A percentile compares a stretch with the other conserved stretches of the same genome.
Conservation (phyloP, 2,329 filamentous ascomycete genomes). For the Sarocladium brachiariae region DNA sequence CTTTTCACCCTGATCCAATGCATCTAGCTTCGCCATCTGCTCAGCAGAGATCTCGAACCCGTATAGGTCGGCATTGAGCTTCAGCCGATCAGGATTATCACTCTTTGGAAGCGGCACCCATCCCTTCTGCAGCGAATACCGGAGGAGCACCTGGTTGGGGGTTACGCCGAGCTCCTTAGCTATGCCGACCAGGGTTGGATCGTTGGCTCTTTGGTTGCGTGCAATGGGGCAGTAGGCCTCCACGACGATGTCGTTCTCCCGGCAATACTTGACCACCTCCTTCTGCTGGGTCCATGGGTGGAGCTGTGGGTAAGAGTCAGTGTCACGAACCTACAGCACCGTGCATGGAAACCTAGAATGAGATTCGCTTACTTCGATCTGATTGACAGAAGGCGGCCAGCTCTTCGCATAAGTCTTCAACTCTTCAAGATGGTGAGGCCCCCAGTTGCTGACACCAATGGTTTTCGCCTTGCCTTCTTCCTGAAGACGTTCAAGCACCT, state of each 20-base stretch:
- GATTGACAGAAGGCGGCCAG: slow-evolving; percentile 67
- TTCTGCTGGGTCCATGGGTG: slow-evolving; percentile 62
- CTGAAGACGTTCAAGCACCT: slow-evolving; percentile 55
- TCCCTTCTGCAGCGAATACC: slow-evolving; percentile 63
- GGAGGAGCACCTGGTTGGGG: slow-evolving; percentile 59
- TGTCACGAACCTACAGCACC: neutral
- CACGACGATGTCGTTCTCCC: slow-evolving; percentile 65
- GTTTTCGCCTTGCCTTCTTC: slow-evolving; percentile 52
- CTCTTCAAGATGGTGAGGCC: slow-evolving; percentile 60
- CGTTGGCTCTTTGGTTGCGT: slow-evolving; percentile 31
- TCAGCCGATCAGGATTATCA: slow-evolving; percentile 49
- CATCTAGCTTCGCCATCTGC: slow-evolving; percentile 8
- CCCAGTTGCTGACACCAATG: slow-evolving; percentile 70
- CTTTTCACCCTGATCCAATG: slow-evolving; percentile 1
- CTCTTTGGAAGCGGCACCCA: slow-evolving; percentile 66
- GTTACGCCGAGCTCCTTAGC: slow-evolving; percentile 53
- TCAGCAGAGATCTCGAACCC: neutral
- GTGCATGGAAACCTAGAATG: slow-evolving; percentile 9
- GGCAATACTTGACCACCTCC: slow-evolving; percentile 48
- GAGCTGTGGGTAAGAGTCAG: slow-evolving; percentile 39
- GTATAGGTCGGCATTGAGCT: slow-evolving; percentile 4
- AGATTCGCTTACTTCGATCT: slow-evolving; percentile 59
- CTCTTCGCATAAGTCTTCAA: slow-evolving; percentile 57
- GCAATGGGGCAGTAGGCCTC: slow-evolving; percentile 33
- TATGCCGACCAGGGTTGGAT: slow-evolving; percentile 49